Conservation (phyloP, 2,329 filamentous ascomycete genomes). For the Paraconiothyrium sp. region DNA sequence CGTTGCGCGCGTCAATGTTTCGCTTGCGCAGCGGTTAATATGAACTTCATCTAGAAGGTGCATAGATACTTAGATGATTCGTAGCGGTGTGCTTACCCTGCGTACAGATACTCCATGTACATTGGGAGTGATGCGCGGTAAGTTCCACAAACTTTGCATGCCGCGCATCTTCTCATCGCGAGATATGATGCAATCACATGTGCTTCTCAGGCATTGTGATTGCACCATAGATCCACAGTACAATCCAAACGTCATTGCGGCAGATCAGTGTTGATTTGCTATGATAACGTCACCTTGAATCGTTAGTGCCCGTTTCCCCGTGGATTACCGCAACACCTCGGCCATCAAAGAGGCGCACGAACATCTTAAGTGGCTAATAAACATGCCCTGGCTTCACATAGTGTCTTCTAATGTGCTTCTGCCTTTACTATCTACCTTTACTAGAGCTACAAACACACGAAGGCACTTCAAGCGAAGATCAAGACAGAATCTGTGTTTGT, state of each 20-base stretch:
- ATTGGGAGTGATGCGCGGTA: background rate
- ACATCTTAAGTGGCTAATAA: background rate
- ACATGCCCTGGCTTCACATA: background rate
- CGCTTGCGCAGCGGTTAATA: conserved; percentile 13
- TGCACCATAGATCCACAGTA: background rate
- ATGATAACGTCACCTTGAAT: background rate
- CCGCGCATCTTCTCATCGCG: background rate
- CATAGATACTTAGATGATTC: background rate
- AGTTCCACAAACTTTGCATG: background rate
- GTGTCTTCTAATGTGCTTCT: background rate
- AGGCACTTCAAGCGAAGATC: background rate
- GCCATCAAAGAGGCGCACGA: background rate
- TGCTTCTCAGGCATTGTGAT: background rate
- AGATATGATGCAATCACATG: background rate
- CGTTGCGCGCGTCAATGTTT: conserved; percentile 6
- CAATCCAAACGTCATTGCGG: background rate
- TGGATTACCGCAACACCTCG: background rate
- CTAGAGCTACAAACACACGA: background rate
- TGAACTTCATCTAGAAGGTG: conserved; percentile 3
- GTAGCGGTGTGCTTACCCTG: too few relatives aligned
- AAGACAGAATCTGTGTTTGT: too few relatives aligned
- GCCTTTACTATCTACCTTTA: background rate
- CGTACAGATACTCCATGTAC: background rate
- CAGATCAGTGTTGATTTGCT: background rate
- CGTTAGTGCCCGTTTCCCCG: conserved; percentile 3